A percentile compares a stretch with the other conserved stretches of the same genome.
Conservation (phyloP, 768 basidiomycete species). For the Tricholoma terreum region DNA sequence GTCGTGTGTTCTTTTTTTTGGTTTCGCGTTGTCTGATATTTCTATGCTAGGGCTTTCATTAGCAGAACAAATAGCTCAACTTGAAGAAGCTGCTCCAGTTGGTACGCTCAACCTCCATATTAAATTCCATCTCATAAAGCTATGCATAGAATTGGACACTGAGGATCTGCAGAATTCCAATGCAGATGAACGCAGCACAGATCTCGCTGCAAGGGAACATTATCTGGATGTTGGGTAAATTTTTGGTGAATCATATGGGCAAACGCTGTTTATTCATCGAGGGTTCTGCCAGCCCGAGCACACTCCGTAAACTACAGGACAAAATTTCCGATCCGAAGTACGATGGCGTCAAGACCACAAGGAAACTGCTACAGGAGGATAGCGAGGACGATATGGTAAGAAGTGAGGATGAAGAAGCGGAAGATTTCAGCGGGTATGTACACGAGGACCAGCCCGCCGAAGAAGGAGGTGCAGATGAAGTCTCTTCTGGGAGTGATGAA, state of each 20-base stretch:
- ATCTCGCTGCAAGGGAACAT: slow-evolving; percentile 58
- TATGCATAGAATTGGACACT: slow-evolving; percentile 62
- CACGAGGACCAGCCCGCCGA: slow-evolving; percentile 17
- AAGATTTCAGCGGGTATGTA: slow-evolving; percentile 13
- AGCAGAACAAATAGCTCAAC: slow-evolving; percentile 77
- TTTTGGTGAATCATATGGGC: too few relatives aligned
- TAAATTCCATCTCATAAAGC: slow-evolving; percentile 1
- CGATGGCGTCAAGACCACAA: slow-evolving; percentile 60
- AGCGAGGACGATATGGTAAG: slow-evolving; percentile 44
- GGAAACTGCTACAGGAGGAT: slow-evolving; percentile 50
- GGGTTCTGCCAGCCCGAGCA: slow-evolving; percentile 54
- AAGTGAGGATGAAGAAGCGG: slow-evolving; percentile 23
- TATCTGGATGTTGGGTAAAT: slow-evolving; percentile 84
- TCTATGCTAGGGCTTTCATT: slow-evolving; percentile 49
- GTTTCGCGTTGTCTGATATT: neutral
- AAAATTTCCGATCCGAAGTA: slow-evolving; percentile 78
- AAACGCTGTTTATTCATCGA: neutral
- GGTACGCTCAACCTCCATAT: slow-evolving; percentile 40
- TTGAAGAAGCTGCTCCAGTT: slow-evolving; percentile 66
- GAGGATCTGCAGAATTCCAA: slow-evolving; percentile 63
- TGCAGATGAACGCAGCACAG: slow-evolving; percentile 36
- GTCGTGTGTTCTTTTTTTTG: neutral
- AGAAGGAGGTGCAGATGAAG: slow-evolving; percentile 8
- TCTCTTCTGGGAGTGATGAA: neutral
- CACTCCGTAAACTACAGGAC: slow-evolving; percentile 61